phyloP scores from a whole-genome alignment of 306 rosid species.

The Sechiopsis laciniata region DNA sequence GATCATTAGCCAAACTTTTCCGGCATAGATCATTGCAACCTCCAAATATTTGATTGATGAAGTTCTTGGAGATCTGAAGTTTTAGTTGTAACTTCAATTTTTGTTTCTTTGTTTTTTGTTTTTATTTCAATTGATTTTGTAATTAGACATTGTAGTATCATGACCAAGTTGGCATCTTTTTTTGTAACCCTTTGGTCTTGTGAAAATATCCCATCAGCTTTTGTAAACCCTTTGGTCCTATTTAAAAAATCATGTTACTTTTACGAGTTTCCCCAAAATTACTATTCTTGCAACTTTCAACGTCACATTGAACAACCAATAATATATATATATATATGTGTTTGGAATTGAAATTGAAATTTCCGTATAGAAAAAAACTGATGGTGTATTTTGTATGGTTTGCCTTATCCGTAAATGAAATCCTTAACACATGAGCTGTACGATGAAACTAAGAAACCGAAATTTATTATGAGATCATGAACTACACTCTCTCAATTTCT shows the following conservation, averaged over 20 bases:
- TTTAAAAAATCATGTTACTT: not conserved
- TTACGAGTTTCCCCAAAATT: too few species aligned
- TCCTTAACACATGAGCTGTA: too few species aligned
- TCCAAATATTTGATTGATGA: slow-evolving; percentile 22
- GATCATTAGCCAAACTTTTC: slow-evolving; percentile 75
- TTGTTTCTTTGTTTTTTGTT: not conserved
- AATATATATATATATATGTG: too few species aligned
- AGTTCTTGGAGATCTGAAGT: not conserved
- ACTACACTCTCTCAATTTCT: too few species aligned
- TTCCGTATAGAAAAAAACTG: too few species aligned
- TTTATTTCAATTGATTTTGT: not conserved
- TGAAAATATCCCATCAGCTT: not conserved
- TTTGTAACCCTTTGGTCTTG: not conserved
- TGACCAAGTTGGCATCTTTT: not conserved
- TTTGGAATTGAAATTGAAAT: too few species aligned
- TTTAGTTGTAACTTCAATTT: slow-evolving; percentile 7
- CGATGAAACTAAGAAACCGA: too few species aligned
- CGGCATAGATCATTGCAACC: slow-evolving; percentile 55
- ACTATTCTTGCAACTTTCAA: too few species aligned
- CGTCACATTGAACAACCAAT: too few species aligned
- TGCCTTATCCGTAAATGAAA: too few species aligned
- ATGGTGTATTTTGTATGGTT: too few species aligned
- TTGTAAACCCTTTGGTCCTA: not conserved
- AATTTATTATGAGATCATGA: too few species aligned
- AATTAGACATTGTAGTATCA: not conserved